phyloP scores from a whole-genome alignment of 83 land plant species.

The Thuja plicata region DNA sequence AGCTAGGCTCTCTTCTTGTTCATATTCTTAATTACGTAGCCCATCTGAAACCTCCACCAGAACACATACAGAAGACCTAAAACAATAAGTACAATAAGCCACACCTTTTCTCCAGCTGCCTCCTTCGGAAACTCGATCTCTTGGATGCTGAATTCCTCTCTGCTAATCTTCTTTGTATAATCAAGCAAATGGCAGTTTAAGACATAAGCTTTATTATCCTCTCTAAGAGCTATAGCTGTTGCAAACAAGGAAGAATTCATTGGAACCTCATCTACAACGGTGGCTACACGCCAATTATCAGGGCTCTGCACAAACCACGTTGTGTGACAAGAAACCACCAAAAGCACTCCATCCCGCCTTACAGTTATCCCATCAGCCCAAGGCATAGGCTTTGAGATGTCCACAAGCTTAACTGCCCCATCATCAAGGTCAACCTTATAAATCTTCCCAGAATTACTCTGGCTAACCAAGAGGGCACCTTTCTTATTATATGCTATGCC shows the following conservation, averaged over 20 bases:
- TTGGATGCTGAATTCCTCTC: conserved; percentile 25
- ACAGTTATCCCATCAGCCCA: conserved; percentile 57
- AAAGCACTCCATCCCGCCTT: conserved; percentile 54
- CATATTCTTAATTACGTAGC: conserved; percentile 33
- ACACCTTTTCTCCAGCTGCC: conserved; percentile 34
- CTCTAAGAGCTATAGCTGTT: conserved; percentile 44
- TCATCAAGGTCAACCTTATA: conserved; percentile 55
- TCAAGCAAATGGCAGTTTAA: conserved; percentile 36
- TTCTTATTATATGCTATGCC: conserved; percentile 51
- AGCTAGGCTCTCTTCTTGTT: conserved; percentile 44
- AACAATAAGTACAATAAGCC: conserved; percentile 46
- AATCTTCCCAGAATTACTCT: conserved; percentile 65
- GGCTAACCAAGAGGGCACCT: conserved; percentile 67
- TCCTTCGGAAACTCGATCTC: conserved; percentile 45
- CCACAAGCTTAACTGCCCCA: conserved; percentile 44
- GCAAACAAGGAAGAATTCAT: conserved; percentile 42
- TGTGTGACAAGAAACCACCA: conserved; percentile 45
- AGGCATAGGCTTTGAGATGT: conserved; percentile 23
- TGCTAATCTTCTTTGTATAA: conserved; percentile 9
- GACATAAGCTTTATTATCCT: conserved; percentile 50
- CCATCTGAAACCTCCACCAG: conserved; percentile 72
- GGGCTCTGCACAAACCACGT: conserved; percentile 58
- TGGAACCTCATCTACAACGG: conserved; percentile 41
- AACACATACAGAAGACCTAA: conserved; percentile 48
- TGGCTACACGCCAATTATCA: conserved; percentile 70